These are phyloP conservation scores for Ogataea thermomethanolica DNA, from an alignment of 805 yeast species.

Conservation along the genomic window DNA sequence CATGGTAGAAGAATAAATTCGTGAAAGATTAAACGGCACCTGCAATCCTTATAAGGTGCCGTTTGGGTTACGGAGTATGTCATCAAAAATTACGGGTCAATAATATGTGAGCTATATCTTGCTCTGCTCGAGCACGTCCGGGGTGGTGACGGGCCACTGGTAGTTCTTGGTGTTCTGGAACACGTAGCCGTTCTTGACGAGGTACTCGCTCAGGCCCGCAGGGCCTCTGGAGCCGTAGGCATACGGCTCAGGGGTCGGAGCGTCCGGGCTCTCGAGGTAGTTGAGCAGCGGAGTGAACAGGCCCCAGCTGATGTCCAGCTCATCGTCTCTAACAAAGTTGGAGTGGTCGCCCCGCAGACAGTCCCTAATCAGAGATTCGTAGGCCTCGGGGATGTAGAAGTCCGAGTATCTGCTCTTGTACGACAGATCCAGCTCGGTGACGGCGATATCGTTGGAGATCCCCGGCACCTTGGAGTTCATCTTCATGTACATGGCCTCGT, in stretches of 20 bases:
- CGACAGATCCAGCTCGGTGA: constrained; percentile 87
- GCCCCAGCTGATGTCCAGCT: constrained; percentile 89
- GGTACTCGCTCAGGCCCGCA: constrained; percentile 51
- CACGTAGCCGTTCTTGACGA: constrained; percentile 70
- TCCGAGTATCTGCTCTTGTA: constrained; percentile 78
- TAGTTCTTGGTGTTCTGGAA: constrained; percentile 61
- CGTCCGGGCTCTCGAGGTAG: constrained; percentile 66
- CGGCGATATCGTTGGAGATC: constrained; percentile 71
- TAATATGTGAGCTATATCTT: constrained; percentile 22
- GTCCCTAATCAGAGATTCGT: constrained; percentile 92
- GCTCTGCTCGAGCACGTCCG: constrained; percentile 31
- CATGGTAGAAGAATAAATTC: constrained; percentile 1
- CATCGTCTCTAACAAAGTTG: constrained; percentile 97
- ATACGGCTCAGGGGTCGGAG: constrained; percentile 66
- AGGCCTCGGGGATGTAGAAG: constrained; percentile 96
- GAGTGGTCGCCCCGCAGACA: constrained; percentile 90
- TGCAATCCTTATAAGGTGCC: not conserved
- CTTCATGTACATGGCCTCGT: constrained; percentile 91
- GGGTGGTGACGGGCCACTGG: constrained; percentile 87
- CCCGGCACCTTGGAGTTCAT: constrained; percentile 95
- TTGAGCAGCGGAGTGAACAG: constrained; percentile 89
- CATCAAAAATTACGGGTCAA: constrained; percentile 3
- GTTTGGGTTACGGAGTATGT: not conserved
- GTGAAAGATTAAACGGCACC: not conserved
- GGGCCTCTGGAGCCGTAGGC: constrained; percentile 95